Conservation (phyloP, 495 filamentous ascomycete species). For the Apiosordaria backusii region DNA sequence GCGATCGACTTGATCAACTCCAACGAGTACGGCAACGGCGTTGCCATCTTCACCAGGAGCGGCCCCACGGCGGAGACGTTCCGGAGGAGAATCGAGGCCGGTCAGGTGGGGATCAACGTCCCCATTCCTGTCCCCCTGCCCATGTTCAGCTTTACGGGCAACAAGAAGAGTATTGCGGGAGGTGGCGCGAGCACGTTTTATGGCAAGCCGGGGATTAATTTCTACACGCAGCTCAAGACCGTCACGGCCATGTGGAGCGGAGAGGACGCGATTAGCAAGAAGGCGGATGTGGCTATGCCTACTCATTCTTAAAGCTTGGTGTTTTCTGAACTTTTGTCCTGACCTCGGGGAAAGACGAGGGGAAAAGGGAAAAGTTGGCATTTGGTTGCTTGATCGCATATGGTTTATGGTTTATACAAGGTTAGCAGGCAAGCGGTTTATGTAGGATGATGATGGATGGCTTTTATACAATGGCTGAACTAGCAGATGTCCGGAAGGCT, state of each 20-base stretch:
- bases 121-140: slow-evolving; percentile 84
- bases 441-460: too few relatives aligned
- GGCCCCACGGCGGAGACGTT: slow-evolving; percentile 60
- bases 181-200: slow-evolving; percentile 95
- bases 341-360: not conserved
- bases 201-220: slow-evolving; percentile 83
- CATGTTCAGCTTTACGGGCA: slow-evolving; percentile 97
- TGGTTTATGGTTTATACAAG: too few relatives aligned
- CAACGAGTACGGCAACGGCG: slow-evolving; percentile 66
- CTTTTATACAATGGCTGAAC: too few relatives aligned
- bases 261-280: slow-evolving; percentile 75
- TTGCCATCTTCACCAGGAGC: slow-evolving; percentile 60
- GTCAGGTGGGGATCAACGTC: slow-evolving; percentile 78
- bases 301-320: slow-evolving; percentile 52
- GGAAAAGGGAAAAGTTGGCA: too few relatives aligned
- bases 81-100: slow-evolving; percentile 65
- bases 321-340: not conserved
- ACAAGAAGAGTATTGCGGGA: slow-evolving; percentile 93
- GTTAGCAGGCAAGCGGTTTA: not conserved
- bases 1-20: slow-evolving; percentile 61
- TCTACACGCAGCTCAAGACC: slow-evolving; percentile 97
- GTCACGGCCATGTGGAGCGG: slow-evolving; percentile 88
- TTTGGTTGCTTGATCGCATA: not conserved
- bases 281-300: slow-evolving; percentile 91
- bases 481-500: too few relatives aligned